Evolutionary conservation across 106 monocot species (phyloP).

Genomic region (Platanthera guangdongensis): DNA sequence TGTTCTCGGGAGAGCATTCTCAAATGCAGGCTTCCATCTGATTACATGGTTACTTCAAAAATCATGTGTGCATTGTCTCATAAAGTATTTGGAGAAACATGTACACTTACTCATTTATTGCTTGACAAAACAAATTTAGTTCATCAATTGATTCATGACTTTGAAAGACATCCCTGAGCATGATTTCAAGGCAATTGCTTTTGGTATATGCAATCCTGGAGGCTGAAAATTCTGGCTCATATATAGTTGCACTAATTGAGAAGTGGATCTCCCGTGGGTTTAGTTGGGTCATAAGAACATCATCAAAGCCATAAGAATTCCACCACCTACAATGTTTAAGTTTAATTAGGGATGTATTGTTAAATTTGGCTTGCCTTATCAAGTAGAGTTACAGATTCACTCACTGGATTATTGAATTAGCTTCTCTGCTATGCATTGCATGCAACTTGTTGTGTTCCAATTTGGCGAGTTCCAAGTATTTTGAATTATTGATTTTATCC

Average conservation of each 20-base stretch:
- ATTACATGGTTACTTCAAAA: not conserved
- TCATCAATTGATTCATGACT: constrained; percentile 20
- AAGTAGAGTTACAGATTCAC: not conserved
- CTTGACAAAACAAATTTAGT: constrained; percentile 12
- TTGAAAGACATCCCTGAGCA: constrained; percentile 19
- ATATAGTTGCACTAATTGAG: constrained; percentile 25
- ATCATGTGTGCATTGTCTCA: too few relatives aligned
- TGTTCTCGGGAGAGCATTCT: not conserved
- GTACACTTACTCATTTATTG: constrained; percentile 14
- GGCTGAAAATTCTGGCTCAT: constrained; percentile 14
- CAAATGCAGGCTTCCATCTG: constrained; percentile 25
- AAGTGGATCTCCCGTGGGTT: constrained; percentile 25
- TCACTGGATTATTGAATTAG: constrained; percentile 18
- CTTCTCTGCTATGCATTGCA: constrained; percentile 12
- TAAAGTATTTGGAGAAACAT: too few relatives aligned
- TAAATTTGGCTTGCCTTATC: constrained; percentile 13
- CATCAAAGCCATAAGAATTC: constrained; percentile 14
- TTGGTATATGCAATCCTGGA: constrained; percentile 26
- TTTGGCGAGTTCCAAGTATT: constrained; percentile 27
- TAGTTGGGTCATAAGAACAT: constrained; percentile 1
- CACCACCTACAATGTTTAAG: too few relatives aligned
- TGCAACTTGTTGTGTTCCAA: constrained; percentile 26
- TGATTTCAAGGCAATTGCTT: constrained; percentile 26
- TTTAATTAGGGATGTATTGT: too few relatives aligned
- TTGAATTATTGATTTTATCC: constrained; percentile 25